Evolutionary conservation across 2,329 filamentous ascomycete genomes (phyloP).

Genomic region (Neofusicoccum umdonicola): DNA sequence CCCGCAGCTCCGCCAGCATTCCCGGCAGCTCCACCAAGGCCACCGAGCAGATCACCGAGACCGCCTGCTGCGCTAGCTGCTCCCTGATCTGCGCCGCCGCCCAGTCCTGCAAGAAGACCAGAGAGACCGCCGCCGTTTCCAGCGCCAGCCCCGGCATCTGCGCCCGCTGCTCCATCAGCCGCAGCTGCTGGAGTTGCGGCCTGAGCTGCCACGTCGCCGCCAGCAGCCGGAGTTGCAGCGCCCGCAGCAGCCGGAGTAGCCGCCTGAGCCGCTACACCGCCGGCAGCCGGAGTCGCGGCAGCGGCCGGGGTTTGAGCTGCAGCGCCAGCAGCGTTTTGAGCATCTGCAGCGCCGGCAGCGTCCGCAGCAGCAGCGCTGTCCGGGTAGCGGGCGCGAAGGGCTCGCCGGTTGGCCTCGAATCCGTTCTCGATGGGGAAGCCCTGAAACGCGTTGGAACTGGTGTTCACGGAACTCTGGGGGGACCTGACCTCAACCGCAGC

Average conservation of each 20-base stretch:
- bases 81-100: background rate
- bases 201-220: background rate
- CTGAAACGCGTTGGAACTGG: slow-evolving; percentile 1
- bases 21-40: background rate
- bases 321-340: background rate
- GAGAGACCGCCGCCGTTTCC: background rate
- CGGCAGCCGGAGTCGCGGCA: background rate
- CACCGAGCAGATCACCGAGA: background rate
- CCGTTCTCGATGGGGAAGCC: background rate
- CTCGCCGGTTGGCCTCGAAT: background rate
- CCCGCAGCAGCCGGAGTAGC: background rate
- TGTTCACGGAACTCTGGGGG: background rate
- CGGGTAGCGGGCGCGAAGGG: background rate
- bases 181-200: too few relatives aligned
- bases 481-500: background rate
- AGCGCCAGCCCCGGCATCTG: background rate
- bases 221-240: background rate
- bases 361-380: background rate
- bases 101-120: background rate
- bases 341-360: background rate
- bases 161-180: background rate
- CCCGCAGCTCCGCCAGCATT: background rate
- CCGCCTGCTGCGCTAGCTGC: background rate
- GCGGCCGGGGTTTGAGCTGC: background rate
- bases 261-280: background rate